These are phyloP conservation scores for Cokeromyces recurvatus DNA, from an alignment of 371 early-diverging fungal genomes.

Conservation along the genomic window DNA sequence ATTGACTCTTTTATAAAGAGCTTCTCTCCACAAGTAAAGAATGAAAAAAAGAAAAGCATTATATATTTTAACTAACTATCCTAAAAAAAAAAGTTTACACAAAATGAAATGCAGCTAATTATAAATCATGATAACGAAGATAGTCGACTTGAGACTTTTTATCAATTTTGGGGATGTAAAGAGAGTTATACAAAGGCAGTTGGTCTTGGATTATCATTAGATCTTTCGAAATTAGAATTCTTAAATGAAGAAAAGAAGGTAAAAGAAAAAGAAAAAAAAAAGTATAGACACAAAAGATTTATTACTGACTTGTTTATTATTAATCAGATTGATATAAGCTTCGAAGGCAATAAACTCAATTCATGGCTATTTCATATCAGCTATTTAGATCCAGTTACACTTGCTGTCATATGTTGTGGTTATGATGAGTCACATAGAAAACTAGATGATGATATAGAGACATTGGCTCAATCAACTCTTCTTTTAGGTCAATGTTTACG, in stretches of 20 bases:
- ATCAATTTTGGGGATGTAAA: constrained; percentile 54
- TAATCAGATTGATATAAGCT: constrained; percentile 6
- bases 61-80: neutral
- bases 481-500: no score
- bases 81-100: constrained; percentile 21
- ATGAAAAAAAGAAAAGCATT: neutral
- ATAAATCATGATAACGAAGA: constrained; percentile 3
- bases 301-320: neutral
- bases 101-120: constrained; percentile 25
- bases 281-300: neutral
- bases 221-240: constrained; percentile 41
- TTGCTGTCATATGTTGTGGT: constrained; percentile 22
- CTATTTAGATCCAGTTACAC: constrained; percentile 18
- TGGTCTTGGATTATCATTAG: constrained; percentile 53
- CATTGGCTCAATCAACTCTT: no score
- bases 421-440: neutral
- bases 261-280: no score
- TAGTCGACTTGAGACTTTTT: constrained; percentile 37
- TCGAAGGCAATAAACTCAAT: constrained; percentile 5
- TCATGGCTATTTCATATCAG: constrained; percentile 19
- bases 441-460: no score
- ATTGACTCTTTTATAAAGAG: constrained; percentile 27
- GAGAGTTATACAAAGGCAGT: constrained; percentile 61
- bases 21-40: constrained; percentile 34
- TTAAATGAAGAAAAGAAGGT: constrained; percentile 9